These are phyloP conservation scores for Cercophora samala DNA, from an alignment of 495 filamentous ascomycete genomes.

Conservation along the genomic window DNA sequence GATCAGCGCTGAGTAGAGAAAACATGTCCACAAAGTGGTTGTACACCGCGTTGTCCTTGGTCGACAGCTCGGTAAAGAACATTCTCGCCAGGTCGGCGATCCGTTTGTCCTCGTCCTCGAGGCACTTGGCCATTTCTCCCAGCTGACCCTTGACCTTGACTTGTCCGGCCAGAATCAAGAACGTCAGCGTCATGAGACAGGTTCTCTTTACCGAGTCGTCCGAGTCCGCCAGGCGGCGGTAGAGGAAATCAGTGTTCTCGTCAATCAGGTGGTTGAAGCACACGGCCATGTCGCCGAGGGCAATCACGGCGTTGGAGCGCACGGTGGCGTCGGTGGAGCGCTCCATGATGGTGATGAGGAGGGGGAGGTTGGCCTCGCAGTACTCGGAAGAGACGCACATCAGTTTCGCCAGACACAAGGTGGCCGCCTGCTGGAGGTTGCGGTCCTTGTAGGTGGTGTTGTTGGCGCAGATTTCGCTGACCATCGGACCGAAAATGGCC, in stretches of 20 bases:
- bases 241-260: constrained; percentile 98
- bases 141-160: constrained; percentile 99
- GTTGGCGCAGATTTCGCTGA: constrained; percentile 88
- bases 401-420: constrained; percentile 94
- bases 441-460: constrained; percentile 85
- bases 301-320: constrained; percentile 92
- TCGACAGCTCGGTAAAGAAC: constrained; percentile 97
- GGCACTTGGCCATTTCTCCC: constrained; percentile 98
- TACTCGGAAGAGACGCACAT: constrained; percentile 97
- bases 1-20: constrained; percentile 79
- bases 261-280: constrained; percentile 99
- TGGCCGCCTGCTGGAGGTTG: constrained; percentile 85
- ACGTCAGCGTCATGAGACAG: constrained; percentile 97
- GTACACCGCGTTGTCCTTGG: constrained; percentile 98
- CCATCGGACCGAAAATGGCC: constrained; percentile 83
- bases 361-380: constrained; percentile 87
- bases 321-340: constrained; percentile 84
- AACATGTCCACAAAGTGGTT: constrained; percentile 99
- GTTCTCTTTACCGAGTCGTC: constrained; percentile 92
- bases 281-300: constrained; percentile 97
- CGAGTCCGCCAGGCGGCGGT: constrained; percentile 82
- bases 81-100: constrained; percentile 91
- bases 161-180: constrained; percentile 93
- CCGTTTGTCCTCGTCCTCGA: constrained; percentile 89
- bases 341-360: constrained; percentile 97